Conservation (phyloP, 257 asterid species). For the Knoxia roxburghii region DNA sequence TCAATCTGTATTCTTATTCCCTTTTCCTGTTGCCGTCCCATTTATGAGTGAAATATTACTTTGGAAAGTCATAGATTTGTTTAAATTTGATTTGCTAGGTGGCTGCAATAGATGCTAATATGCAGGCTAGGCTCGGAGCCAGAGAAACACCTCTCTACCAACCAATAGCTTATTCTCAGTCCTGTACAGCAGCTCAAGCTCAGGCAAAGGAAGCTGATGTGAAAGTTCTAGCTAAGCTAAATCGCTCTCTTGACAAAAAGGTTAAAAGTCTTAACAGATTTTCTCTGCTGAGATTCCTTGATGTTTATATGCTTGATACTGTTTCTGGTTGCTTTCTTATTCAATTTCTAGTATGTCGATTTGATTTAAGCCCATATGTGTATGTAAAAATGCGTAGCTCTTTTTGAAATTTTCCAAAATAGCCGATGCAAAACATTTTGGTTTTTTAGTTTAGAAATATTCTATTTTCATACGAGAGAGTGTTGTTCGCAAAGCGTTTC, state of each 20-base stretch:
- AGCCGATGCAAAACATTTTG: neutral
- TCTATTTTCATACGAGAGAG: too few species aligned
- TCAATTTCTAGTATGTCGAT: neutral
- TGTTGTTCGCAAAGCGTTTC: too few species aligned
- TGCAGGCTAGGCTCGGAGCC: slow-evolving; percentile 31
- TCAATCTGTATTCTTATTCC: neutral
- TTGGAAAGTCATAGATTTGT: neutral
- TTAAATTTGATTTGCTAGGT: slow-evolving; percentile 33
- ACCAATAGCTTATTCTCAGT: slow-evolving; percentile 38
- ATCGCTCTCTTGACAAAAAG: slow-evolving; percentile 90
- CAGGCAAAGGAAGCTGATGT: slow-evolving; percentile 94
- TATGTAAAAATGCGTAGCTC: neutral
- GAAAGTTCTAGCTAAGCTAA: slow-evolving; percentile 72
- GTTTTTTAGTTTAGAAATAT: neutral
- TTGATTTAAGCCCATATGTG: neutral
- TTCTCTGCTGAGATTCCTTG: neutral
- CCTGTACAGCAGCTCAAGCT: slow-evolving; percentile 37
- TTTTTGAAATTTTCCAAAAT: neutral
- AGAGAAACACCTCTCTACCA: slow-evolving; percentile 35
- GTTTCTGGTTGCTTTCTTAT: neutral
- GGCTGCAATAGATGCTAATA: slow-evolving; percentile 38
- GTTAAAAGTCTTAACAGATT: slow-evolving; percentile 23
- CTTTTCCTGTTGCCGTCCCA: neutral
- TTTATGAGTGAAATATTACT: neutral
- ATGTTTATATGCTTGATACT: neutral